phyloP scores from a whole-genome alignment of 139 green algal species.

The Chlorella sp. region DNA sequence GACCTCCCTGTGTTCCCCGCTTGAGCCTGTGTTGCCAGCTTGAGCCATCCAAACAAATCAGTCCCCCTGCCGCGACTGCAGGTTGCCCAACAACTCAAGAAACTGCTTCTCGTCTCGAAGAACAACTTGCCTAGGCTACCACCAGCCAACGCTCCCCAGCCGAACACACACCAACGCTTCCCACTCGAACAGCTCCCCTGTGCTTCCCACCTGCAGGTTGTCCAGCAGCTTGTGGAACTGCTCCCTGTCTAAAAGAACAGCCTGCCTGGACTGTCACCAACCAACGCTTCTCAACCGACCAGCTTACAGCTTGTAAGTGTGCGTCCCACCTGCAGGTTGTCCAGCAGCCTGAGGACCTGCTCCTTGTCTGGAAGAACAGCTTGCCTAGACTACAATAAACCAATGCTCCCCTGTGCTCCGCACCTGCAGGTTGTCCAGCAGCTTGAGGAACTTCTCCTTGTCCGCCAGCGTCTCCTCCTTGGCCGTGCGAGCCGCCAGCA shows the following conservation, averaged over 20 bases:
- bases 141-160: neutral
- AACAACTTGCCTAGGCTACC: neutral
- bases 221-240: constrained; percentile 64
- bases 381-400: neutral
- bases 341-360: constrained; percentile 62
- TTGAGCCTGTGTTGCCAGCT: no score
- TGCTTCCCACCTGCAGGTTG: constrained; percentile 56
- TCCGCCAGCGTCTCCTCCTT: constrained; percentile 51
- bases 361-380: no score
- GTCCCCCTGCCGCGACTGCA: no score
- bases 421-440: constrained; percentile 71
- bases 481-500: constrained; percentile 61
- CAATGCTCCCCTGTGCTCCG: neutral
- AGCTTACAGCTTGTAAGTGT: no score
- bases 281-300: neutral
- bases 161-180: no score
- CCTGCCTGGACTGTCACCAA: neutral
- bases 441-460: constrained; percentile 70
- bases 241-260: no score
- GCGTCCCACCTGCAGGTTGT: constrained; percentile 60
- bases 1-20: no score
- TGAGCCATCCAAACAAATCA: no score
- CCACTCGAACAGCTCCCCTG: no score
- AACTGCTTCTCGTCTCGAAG: no score
- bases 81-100: no score